Evolutionary conservation across 2,329 filamentous ascomycete species (phyloP), one percentile per base, ranked within the genome.

Genomic region (Xylariales sp.): DNA sequence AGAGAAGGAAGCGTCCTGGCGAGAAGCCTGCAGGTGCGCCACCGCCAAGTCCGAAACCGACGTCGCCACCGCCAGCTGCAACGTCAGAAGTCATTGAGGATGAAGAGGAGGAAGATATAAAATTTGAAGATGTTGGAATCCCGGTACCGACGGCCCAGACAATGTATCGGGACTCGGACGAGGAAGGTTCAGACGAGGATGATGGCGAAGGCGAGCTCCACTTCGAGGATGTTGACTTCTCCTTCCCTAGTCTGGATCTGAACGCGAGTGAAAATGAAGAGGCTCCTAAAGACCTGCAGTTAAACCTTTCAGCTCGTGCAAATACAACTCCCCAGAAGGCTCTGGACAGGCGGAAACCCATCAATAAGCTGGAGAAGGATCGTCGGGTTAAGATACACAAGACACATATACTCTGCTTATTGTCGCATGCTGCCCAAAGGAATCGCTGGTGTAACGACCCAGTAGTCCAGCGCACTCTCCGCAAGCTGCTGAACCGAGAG

Each of bases 401-500:
- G 62, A 71, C 82, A 46, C 90, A 98, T 63, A 50, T 97, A 1
- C 66, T 96, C 11, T 95, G 88, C 58, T 71, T 98, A 2, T 64
- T 98, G 12, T 79, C 81, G 8, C 88, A 97, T 61, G 75, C 83
- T 12, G 76, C 86, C 50, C 71, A 80, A 43, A 80, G 90, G 42
- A 98, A 97, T 57, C 70, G 77, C 41, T 96, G 91, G 88, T 96
- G 90, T 64, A 95, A 95, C 54, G 84, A 91, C 56, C 53, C 67
- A 11, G 65, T 74, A 43, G 77, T 86, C 7, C 88, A 95, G 57
- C 73, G 69, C 29, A 65, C 64, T n/a, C 63, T 95, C 29, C 80
- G 76, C 40, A 66, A 73, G 29, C 70, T 90, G 27, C 60, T 95
- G 4, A 73, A 78, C 1, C 75, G 79, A 22, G 85, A 85, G 53